Evolutionary conservation across 108 stramenopile species (phyloP).

Genomic region (Skeletonema tropicum): DNA sequence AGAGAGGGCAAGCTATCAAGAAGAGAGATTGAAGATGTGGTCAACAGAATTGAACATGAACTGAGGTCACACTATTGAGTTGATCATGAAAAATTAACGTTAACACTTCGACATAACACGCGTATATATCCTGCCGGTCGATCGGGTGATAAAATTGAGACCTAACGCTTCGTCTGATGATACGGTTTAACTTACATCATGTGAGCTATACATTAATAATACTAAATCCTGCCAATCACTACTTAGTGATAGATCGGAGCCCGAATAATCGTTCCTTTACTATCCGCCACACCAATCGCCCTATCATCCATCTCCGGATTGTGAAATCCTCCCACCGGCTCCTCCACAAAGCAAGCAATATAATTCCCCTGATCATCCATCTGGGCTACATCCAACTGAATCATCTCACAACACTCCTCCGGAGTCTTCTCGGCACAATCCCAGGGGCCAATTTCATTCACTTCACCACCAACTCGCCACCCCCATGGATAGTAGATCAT

Average conservation of each 20-base stretch:
- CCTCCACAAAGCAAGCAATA: conserved; percentile 36
- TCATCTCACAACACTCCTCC: conserved; percentile 29
- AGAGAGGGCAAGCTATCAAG: conserved; percentile 31
- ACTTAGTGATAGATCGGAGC: conserved; percentile 22
- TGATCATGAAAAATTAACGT: too few relatives aligned
- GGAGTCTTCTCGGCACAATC: conserved; percentile 5
- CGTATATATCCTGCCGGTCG: too few relatives aligned
- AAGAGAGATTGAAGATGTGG: conserved; percentile 18
- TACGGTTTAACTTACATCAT: background rate
- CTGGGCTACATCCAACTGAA: conserved; percentile 16
- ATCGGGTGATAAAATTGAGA: background rate
- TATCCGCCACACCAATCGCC: conserved; percentile 23
- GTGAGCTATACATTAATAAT: background rate
- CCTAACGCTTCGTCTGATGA: background rate
- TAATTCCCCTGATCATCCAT: conserved; percentile 32
- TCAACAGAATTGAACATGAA: conserved; percentile 19
- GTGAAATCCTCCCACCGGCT: conserved; percentile 26
- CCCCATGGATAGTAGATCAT: conserved; percentile 35
- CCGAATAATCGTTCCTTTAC: conserved; percentile 3
- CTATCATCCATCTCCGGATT: conserved; percentile 33
- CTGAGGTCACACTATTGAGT: background rate
- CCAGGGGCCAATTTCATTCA: conserved; percentile 22
- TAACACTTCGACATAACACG: too few relatives aligned
- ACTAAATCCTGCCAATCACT: background rate
- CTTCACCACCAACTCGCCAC: conserved; percentile 22